Percentiles rank a stretch among this genome's conserved stretches.
Evolutionary conservation across 2,329 filamentous ascomycete species (phyloP).

Genomic region (Colletotrichum ledebouriae): DNA sequence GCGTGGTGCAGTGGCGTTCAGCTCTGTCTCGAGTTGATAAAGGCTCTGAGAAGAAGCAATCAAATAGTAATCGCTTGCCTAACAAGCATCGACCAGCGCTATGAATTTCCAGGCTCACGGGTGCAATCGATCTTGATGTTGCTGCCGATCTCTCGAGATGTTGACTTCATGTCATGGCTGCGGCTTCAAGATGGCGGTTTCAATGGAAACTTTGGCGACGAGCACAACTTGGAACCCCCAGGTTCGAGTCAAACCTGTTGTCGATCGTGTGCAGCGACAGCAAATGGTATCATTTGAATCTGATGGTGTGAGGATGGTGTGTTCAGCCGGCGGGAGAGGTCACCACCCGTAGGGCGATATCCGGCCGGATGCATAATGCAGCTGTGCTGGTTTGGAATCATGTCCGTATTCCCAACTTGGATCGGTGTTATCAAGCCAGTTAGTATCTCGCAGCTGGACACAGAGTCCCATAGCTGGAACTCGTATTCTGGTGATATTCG

Average conservation of each 20-base stretch:
- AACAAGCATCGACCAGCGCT: conserved; percentile 22
- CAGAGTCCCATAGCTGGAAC: no score
- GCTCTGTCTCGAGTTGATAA: conserved; percentile 27
- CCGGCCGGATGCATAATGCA: no score
- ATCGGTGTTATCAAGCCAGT: no score
- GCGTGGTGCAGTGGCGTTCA: conserved; percentile 19
- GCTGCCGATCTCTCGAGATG: background rate
- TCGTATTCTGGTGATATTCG: no score
- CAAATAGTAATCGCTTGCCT: conserved; percentile 11
- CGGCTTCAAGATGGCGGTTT: background rate
- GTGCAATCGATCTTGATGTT: conserved; percentile 12
- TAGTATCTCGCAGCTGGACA: no score
- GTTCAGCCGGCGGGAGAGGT: background rate
- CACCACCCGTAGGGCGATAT: background rate
- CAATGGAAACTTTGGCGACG: background rate
- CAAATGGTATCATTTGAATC: background rate
- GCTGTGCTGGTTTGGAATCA: no score
- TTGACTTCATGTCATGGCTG: conserved; percentile 1
- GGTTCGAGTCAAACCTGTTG: background rate
- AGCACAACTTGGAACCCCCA: background rate
- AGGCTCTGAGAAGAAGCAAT: conserved; percentile 6
- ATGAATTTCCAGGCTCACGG: conserved; percentile 5
- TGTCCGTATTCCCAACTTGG: no score
- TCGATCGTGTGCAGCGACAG: background rate
- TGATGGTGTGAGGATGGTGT: background rate